Base-by-base conservation (phyloP, 2,329 filamentous ascomycete species). In the Curvularia spicifera region DNA sequence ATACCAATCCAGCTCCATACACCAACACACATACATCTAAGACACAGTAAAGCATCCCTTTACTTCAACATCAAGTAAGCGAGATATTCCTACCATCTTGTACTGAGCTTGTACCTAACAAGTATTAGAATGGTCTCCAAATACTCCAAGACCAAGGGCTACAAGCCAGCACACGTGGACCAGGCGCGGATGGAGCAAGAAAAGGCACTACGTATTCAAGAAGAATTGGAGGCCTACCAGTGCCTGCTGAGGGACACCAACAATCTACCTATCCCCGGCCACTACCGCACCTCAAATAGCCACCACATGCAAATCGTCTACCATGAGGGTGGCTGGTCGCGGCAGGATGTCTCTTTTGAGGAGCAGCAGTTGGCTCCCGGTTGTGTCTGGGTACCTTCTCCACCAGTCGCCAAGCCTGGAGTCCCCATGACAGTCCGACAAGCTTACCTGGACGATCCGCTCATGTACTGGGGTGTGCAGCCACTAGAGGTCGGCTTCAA, bases 121-220 rank as follows among this genome's bases (percentile, higher is more conserved):
- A 7, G 29, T 26, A 13, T 26, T 18, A 56, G 31, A 52, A 57
- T 57, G 54, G 28, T 33, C 22, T 15, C 18, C n/a, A 53, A 42
- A 46, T 57, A 46, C 26, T 18, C 28, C 28, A 57, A 48, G 42
- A 53, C 15, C 42, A 56, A 56, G 53, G 10, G 4, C n/a, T 13
- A 5, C 12, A 22, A n/a, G n/a, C 18, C 33, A 0, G 7, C 15
- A 4, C 18, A 57, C 2, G 39, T 8, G 7, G 12, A 35, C 28
- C 37, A 51, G 22, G 9, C 15, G 26, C 26, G 22, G 12, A 6
- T n/a, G 9, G 49, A 51, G 39, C 39, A 5, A 2, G 10, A 42
- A 29, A 22, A 22, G 18, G 4, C 12, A 4, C 7, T 4, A 12
- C 49, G 18, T 6, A 3, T 29, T 13, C 2, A 40, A 4, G 29